These are phyloP conservation scores for Aureobasidium mangrovei DNA, from an alignment of 2,329 filamentous ascomycete genomes.

Conservation along the genomic window DNA sequence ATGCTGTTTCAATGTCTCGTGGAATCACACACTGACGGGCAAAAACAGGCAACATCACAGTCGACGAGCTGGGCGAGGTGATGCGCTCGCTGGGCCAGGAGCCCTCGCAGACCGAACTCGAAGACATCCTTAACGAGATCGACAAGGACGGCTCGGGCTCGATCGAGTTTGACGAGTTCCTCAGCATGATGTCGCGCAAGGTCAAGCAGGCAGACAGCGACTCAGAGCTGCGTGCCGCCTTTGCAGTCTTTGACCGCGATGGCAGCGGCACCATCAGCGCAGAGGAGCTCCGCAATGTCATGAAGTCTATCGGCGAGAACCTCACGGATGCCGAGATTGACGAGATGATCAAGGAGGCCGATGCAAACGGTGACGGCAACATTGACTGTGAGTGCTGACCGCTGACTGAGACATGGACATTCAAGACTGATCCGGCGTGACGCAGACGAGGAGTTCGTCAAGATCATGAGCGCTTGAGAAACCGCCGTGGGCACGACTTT, in stretches of 20 bases:
- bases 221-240: slow-evolving; percentile 8
- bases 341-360: slow-evolving; percentile 13
- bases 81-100: slow-evolving; percentile 12
- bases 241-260: slow-evolving; percentile 10
- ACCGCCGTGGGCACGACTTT: neutral
- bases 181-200: slow-evolving; percentile 11
- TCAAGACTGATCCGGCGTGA: neutral
- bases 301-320: slow-evolving; percentile 11
- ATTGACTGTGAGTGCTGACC: slow-evolving; percentile 9
- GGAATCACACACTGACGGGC: neutral
- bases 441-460: slow-evolving; percentile 11
- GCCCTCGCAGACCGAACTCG: slow-evolving; percentile 10
- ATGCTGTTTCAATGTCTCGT: neutral
- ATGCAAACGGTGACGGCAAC: slow-evolving; percentile 10
- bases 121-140: slow-evolving; percentile 12
- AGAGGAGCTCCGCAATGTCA: slow-evolving; percentile 11
- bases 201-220: slow-evolving; percentile 11
- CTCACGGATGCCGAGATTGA: slow-evolving; percentile 7
- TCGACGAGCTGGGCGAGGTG: slow-evolving; percentile 13
- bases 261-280: slow-evolving; percentile 10
- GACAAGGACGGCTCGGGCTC: slow-evolving; percentile 9
- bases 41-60: slow-evolving; percentile 7
- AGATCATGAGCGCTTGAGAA: slow-evolving; percentile 6
- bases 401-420: neutral
- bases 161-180: slow-evolving; percentile 12